Evolutionary conservation across 2,329 filamentous ascomycete species (phyloP).

Genomic region (Xylariomycetidae sp.): DNA sequence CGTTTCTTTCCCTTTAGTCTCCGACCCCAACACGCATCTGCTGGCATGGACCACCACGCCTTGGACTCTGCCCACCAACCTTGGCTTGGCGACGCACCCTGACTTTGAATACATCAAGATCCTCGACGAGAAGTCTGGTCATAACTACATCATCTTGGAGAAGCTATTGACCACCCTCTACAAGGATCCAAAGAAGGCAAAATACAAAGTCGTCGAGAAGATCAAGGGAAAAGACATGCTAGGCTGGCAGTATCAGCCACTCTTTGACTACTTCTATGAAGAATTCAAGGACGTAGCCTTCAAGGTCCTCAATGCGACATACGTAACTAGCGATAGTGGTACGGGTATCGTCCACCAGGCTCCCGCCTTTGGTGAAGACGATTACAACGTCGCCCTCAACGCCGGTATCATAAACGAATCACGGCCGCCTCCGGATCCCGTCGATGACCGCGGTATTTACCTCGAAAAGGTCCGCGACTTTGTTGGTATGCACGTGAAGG

Average conservation of each 20-base stretch:
- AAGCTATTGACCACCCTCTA: slow-evolving; percentile 77
- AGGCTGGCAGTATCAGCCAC: slow-evolving; percentile 82
- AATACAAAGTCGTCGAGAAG: slow-evolving; percentile 77
- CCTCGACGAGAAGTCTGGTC: slow-evolving; percentile 73
- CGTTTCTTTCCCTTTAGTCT: slow-evolving; percentile 77
- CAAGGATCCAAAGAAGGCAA: slow-evolving; percentile 93
- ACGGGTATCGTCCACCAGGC: slow-evolving; percentile 92
- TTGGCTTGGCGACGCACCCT: slow-evolving; percentile 72
- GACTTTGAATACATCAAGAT: slow-evolving; percentile 88
- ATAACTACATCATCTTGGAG: slow-evolving; percentile 82
- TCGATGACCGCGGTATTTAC: slow-evolving; percentile 80
- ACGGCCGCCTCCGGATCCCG: slow-evolving; percentile 80
- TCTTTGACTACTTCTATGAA: slow-evolving; percentile 86
- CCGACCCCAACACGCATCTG: slow-evolving; percentile 69
- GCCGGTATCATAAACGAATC: slow-evolving; percentile 73
- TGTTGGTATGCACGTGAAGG: slow-evolving; percentile 82
- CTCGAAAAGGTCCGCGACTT: slow-evolving; percentile 75
- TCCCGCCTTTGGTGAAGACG: slow-evolving; percentile 91
- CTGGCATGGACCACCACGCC: slow-evolving; percentile 89
- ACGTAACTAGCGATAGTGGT: slow-evolving; percentile 87
- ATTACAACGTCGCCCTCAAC: slow-evolving; percentile 79
- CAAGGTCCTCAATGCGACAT: slow-evolving; percentile 74
- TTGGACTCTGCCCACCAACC: slow-evolving; percentile 78
- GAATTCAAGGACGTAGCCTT: slow-evolving; percentile 84
- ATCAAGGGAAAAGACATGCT: slow-evolving; percentile 80